Base-by-base conservation (phyloP, 148 eudicot genomes). In the Nyssa sinensis region DNA sequence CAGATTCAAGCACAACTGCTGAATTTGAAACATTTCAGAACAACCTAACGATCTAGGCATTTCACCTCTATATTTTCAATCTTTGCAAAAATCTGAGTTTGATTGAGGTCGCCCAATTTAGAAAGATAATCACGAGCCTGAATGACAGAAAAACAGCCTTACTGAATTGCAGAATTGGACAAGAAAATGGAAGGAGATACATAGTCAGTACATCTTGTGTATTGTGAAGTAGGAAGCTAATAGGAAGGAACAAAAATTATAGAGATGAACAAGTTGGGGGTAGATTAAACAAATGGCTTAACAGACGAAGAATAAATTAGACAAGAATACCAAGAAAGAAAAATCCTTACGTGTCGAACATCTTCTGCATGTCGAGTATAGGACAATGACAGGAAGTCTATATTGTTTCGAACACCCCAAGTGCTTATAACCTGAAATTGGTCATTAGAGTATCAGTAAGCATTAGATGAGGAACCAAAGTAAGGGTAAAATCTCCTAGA, bases 1-100 rank as follows among this genome's bases (percentile, higher is more conserved):
- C 8, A 13, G 21, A 55, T n/a, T 55, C 25, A 55, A 55, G 25
- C 25, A 44, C 24, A 55, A 7, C 59, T n/a, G 25, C 9, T 33
- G 33, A 63, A n/a, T 34, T 69, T 17, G 64, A 49, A 31, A 55
- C 21, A 55, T 24, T 55, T 19, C 7, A n/a, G 59, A 19, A 28
- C 53, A 28, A 31, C 62, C 7, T 11, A 71, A 37, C 60, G 1
- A 55, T 25, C 53, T 27, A 24, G 34, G 34, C 16, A 37, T 16
- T 65, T 75, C 55, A 89, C 97, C 90, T 93, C 97, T n/a, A 80
- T 79, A 74, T 87, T 93, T 55, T 90, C 98, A 80, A 93, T 93
- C 81, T 92, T 90, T 4, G 97, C 97, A 78, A 87, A 87, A 31
- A 90, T 88, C 65, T 92, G 97, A 34, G 97, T 90, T 62, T 90